These are phyloP conservation scores for Trypanosoma platydactyli DNA, from an alignment of 208 protist genomes.

Conservation along the genomic window DNA sequence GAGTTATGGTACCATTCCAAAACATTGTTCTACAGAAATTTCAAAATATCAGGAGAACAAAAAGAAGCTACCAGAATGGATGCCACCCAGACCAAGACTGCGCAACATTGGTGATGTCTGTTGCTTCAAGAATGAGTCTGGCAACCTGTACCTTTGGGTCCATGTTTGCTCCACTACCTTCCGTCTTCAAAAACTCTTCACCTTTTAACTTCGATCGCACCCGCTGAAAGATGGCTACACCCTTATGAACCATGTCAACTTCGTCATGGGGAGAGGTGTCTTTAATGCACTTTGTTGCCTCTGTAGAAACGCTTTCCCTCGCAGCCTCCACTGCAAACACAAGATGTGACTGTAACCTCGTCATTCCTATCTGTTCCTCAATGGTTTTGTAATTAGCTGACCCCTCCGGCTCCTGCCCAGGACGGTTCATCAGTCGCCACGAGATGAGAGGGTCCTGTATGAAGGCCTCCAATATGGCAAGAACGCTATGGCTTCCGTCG, in stretches of 20 bases:
- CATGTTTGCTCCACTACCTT: conserved; percentile 26
- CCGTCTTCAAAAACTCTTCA: conserved; percentile 60
- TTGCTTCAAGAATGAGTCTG: conserved; percentile 83
- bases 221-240: conserved; percentile 76
- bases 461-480: conserved; percentile 99
- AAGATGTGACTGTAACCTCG: conserved; percentile 28
- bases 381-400: conserved; percentile 75
- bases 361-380: conserved; percentile 65
- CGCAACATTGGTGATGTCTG: conserved; percentile 81
- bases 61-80: conserved; percentile 78
- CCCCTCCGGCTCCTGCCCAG: conserved; percentile 66
- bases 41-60: conserved; percentile 16
- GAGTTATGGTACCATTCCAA: no score
- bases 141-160: conserved; percentile 79
- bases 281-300: neutral
- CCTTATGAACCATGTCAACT: conserved; percentile 81
- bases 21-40: neutral
- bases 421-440: conserved; percentile 94
- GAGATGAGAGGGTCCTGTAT: conserved; percentile 99
- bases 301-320: conserved; percentile 8
- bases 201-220: conserved; percentile 86
- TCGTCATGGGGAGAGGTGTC: conserved; percentile 31
- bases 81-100: conserved; percentile 92
- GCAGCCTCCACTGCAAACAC: conserved; percentile 11
- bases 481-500: conserved; percentile 97